Base-by-base conservation (phyloP, 2,329 filamentous ascomycete species). In the Parascedosporium putredinis region DNA sequence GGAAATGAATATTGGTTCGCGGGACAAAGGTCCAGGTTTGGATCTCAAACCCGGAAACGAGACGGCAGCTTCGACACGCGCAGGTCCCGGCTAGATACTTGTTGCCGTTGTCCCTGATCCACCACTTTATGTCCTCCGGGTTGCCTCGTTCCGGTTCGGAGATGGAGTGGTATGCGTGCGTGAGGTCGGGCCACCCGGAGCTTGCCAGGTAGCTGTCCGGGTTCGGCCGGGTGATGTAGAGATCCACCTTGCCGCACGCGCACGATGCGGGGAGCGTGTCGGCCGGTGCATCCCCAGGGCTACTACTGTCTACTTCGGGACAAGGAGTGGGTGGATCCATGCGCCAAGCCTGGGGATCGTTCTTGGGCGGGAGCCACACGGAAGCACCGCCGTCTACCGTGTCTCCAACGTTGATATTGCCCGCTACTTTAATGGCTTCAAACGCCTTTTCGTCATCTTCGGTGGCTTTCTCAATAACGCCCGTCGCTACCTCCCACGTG, bases 1-100 rank as follows among this genome's bases (percentile, higher is more conserved):
- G 53, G 23, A 76, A 67, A 16, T 68, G 62, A 49, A 86, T 78
- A 56, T 83, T 80, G 1, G 64, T 61, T n/a, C 70, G 68, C 1
- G 80, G 79, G 1, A 86, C 65, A 57, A 85, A 87, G 0, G 78
- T 71, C 83, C 83, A 87, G 0, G 74, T 67, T 55, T 83, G 75
- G 44, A 85, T 73, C 50, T 84, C 79, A 54, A 79, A 81, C 3
- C 82, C 81, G 1, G 76, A 73, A 0, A 66, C 63, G 3, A 80
- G 65, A 5, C 82, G 76, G 59, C 83, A 88, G 2, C 78, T 76
- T 4, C 64, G 69, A 61, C 83, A 87, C 1, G 72, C 69, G 57
- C 82, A 86, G 6, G 75, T 71, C 1, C 78, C 78, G 2, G 78
- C 75, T 2, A 81, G 64, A 59, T 80, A 85, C 52, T 70, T 76